Evolutionary conservation across 805 yeast genomes (phyloP).

Genomic region (Wilhelminamyces savonicus): DNA sequence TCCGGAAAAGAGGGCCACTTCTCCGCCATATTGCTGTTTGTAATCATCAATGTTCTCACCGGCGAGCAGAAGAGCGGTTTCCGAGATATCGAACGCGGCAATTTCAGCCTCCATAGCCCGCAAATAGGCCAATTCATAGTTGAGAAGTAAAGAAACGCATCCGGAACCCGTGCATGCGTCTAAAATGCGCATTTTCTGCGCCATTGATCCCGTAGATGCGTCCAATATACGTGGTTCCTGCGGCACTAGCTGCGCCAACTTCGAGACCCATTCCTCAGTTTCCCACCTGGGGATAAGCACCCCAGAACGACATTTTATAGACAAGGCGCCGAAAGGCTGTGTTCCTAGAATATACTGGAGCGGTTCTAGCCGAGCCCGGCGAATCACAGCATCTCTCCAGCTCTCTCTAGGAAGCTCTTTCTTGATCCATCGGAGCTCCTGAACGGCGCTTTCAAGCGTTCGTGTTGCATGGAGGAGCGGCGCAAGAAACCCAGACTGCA

Average conservation of each 20-base stretch:
- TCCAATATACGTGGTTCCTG: conserved; percentile 43
- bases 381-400: conserved; percentile 48
- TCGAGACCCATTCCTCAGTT: conserved; percentile 82
- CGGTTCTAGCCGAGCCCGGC: conserved; percentile 55
- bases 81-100: conserved; percentile 53
- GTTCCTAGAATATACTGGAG: conserved; percentile 78
- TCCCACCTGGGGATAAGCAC: conserved; percentile 93
- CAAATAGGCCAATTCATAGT: conserved; percentile 10
- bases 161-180: conserved; percentile 91
- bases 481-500: conserved; percentile 20
- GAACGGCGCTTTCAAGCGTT: conserved; percentile 36
- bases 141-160: conserved; percentile 61
- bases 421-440: conserved; percentile 61
- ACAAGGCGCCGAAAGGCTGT: conserved; percentile 79
- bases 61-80: conserved; percentile 47
- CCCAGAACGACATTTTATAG: conserved; percentile 50
- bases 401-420: conserved; percentile 42
- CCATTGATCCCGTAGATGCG: conserved; percentile 70
- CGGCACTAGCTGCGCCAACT: conserved; percentile 5
- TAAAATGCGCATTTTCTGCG: conserved; percentile 26
- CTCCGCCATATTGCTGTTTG: not conserved
- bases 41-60: conserved; percentile 29
- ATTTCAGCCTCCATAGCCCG: conserved; percentile 12
- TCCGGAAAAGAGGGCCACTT: conserved; percentile 1
- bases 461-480: conserved; percentile 27